Percentiles rank a stretch among this genome's conserved stretches.
These are phyloP conservation scores for Pittosporum tobira DNA, from an alignment of 129 eudicot genomes.

Conservation along the genomic window DNA sequence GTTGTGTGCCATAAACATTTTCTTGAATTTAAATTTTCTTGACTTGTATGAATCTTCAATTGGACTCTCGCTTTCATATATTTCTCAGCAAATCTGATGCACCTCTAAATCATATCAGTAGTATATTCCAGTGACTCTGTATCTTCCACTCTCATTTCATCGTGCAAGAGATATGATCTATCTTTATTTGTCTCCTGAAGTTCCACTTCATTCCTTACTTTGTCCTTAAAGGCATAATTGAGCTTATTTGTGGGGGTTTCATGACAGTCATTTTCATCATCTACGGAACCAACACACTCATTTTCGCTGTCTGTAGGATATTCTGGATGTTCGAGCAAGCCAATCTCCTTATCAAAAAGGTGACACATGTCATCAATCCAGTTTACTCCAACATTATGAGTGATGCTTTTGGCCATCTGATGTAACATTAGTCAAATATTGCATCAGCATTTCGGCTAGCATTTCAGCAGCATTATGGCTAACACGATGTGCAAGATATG, in stretches of 20 bases:
- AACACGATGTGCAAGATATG: too few species aligned
- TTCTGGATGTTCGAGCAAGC: conserved; percentile 75
- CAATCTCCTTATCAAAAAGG: conserved; percentile 71
- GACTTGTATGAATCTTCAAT: too few species aligned
- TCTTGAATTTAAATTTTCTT: too few species aligned
- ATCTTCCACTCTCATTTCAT: conserved; percentile 24
- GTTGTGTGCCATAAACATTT: too few species aligned
- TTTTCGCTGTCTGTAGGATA: conserved; percentile 68
- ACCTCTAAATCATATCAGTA: conserved; percentile 37
- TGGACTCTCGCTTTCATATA: conserved; percentile 43
- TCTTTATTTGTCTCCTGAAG: conserved; percentile 35
- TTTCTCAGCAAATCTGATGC: conserved; percentile 56
- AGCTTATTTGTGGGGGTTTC: conserved; percentile 51
- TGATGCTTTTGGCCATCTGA: too few species aligned
- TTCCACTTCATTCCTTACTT: conserved; percentile 20
- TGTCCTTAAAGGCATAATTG: conserved; percentile 29
- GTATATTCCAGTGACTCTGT: conserved; percentile 38
- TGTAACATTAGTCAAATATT: too few species aligned
- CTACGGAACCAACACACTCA: conserved; percentile 25
- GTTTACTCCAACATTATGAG: background rate
- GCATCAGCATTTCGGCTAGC: too few species aligned
- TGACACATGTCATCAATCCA: conserved; percentile 35
- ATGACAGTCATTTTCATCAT: conserved; percentile 38
- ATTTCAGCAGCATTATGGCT: too few species aligned
- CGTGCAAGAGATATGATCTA: conserved; percentile 28